phyloP scores from a whole-genome alignment of 2,329 filamentous ascomycete genomes.

The Aureobasidium vineae region DNA sequence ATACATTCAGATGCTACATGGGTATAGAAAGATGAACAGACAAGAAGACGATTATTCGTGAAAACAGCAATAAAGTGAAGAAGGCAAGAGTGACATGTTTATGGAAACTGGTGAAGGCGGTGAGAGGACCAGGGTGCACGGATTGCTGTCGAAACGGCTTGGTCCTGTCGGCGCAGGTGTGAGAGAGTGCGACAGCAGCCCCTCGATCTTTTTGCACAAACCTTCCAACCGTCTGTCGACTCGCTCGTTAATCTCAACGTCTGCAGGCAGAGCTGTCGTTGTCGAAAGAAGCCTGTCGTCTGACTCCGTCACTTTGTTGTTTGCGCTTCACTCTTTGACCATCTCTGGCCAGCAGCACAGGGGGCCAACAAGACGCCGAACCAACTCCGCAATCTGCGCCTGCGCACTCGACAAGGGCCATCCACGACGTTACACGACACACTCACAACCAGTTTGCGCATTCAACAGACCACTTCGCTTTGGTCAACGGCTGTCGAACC shows the following conservation, averaged over 20 bases:
- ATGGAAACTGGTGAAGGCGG: constrained; percentile 1
- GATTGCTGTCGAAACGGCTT: not conserved
- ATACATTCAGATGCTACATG: no score
- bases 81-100: not conserved
- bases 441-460: not conserved
- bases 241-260: constrained; percentile 14
- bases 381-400: constrained; percentile 10
- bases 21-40: not conserved
- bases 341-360: constrained; percentile 4
- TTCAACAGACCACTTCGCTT: not conserved
- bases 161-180: not conserved
- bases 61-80: not conserved
- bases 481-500: constrained; percentile 12
- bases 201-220: constrained; percentile 10
- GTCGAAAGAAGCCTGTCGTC: not conserved
- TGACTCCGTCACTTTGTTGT: not conserved
- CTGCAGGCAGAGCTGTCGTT: constrained; percentile 3
- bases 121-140: constrained; percentile 1
- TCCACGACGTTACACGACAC: constrained; percentile 18
- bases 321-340: not conserved
- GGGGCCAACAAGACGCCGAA: not conserved
- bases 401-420: not conserved
- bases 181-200: constrained; percentile 18
- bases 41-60: not conserved
- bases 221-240: constrained; percentile 2